These are phyloP conservation scores for Suhomyces canberraensis DNA, from an alignment of 805 yeast genomes.

Conservation along the genomic window DNA sequence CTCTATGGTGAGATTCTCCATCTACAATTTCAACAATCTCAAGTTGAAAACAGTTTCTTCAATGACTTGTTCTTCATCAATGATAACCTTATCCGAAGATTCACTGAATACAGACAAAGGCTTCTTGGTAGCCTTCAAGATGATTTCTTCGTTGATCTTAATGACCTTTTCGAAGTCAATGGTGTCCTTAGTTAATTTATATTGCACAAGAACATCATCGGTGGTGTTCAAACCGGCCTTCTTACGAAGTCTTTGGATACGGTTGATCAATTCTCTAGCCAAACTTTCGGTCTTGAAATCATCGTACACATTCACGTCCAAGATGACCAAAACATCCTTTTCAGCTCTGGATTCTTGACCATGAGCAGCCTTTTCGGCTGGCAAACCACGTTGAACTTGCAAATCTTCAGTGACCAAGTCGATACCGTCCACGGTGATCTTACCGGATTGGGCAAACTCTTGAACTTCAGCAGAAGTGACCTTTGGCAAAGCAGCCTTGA, in stretches of 20 bases:
- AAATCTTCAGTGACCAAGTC: constrained; percentile 83
- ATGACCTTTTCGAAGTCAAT: constrained; percentile 62
- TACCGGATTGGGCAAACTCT: constrained; percentile 65
- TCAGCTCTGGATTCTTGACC: constrained; percentile 89
- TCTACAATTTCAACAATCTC: constrained; percentile 71
- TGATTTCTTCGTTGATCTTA: constrained; percentile 59
- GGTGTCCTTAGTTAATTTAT: constrained; percentile 62
- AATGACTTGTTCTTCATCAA: constrained; percentile 80
- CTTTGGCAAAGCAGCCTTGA: constrained; percentile 86
- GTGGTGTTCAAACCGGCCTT: constrained; percentile 92
- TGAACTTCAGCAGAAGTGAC: constrained; percentile 83
- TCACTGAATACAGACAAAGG: constrained; percentile 51
- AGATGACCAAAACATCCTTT: constrained; percentile 81
- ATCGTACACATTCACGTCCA: constrained; percentile 84
- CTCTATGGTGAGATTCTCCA: too few species aligned
- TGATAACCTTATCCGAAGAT: constrained; percentile 41
- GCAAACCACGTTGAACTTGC: constrained; percentile 84
- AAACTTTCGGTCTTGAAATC: constrained; percentile 91
- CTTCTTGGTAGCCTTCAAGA: constrained; percentile 73
- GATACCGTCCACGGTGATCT: constrained; percentile 84
- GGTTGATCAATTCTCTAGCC: constrained; percentile 94
- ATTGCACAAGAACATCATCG: constrained; percentile 89
- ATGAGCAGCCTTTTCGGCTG: constrained; percentile 55
- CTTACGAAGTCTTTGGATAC: constrained; percentile 96
- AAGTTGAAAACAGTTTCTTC: constrained; percentile 77